Percentiles rank a stretch among this genome's conserved stretches.
Evolutionary conservation across 345 rosid genomes (phyloP).

Genomic region (Heritiera fomes): DNA sequence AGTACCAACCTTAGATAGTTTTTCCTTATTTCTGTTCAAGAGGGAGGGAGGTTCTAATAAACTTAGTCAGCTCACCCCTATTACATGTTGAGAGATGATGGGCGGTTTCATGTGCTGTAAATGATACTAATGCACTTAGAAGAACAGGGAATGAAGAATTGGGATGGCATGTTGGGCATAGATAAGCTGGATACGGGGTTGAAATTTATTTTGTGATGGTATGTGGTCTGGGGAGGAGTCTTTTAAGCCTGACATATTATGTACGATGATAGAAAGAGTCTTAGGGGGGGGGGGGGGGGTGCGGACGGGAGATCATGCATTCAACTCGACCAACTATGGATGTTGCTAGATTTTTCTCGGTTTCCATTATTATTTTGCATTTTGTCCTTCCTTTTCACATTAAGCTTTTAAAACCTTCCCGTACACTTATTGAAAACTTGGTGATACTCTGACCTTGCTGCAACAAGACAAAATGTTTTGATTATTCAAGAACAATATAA

Average conservation of each 20-base stretch:
- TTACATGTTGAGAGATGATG: constrained; percentile 5
- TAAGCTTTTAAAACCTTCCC: not conserved
- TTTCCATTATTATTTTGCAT: not conserved
- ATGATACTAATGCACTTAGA: not conserved
- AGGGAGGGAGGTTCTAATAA: constrained; percentile 4
- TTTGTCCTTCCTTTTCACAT: not conserved
- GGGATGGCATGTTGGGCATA: not conserved
- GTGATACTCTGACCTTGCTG: not conserved
- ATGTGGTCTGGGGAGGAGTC: not conserved
- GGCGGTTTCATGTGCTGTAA: not conserved
- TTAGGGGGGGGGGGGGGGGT: not conserved
- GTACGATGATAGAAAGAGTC: not conserved
- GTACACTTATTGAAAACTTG: not conserved
- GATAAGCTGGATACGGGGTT: not conserved
- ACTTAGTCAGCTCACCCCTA: not conserved
- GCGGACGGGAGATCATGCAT: not conserved
- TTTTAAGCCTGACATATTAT: not conserved
- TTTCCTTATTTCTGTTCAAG: constrained; percentile 5
- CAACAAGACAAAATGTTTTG: not conserved
- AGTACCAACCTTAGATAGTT: constrained; percentile 36
- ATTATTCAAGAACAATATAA: not conserved
- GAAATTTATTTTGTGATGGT: not conserved
- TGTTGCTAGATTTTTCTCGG: not conserved
- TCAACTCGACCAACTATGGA: not conserved
- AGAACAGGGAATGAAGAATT: not conserved